Evolutionary conservation across 2,329 filamentous ascomycete genomes (phyloP), one percentile per base, ranked within the genome.

Genomic region (Scedosporium dehoogii): DNA sequence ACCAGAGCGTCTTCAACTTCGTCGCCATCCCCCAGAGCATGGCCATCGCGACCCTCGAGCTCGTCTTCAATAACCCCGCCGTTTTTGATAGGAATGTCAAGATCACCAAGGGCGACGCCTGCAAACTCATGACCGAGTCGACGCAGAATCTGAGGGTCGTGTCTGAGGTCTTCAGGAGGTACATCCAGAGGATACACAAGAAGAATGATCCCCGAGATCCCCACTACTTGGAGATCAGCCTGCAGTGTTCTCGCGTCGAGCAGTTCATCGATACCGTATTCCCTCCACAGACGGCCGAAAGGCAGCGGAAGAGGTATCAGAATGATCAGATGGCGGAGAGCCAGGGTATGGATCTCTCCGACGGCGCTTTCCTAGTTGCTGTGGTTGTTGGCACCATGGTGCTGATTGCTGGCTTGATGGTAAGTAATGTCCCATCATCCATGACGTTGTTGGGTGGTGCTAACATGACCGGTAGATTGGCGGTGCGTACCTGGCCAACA

Each of bases 1-100:
- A 99, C 72, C 94, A 99, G 78, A 96, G 91, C 72, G 91, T 96
- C 27, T 99, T 99, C 85, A 99, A 99, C 82, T 99, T 99, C 74
- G 92, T 92, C 58, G 93, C 93, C 63, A 99, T 99, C 66, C 94
- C 94, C 2, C 94, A 99, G 75, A 81, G 87, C 66, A 99, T 99
- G 94, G 94, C 93, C 61, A 97, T 99, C 73, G 93, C 94, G 7
- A 97, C 93, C 0, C 78, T 97, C 51, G 92, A 97, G 68, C 79
- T 91, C 18, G 89, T 93, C 69, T 99, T 97, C 85, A 88, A 90
- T 70, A 99, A 99, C 75, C 89, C 90, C 23, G 82, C 81, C 64
- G 86, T 99, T 63, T 96, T 96, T 72, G 77, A 93, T 72, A 86
- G 83, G 66, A 94, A 97, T 71, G 80, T 99, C 78, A 99, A 99